These are phyloP conservation scores for Lippia alba DNA, from an alignment of 305 asterid species.

Conservation along the genomic window DNA sequence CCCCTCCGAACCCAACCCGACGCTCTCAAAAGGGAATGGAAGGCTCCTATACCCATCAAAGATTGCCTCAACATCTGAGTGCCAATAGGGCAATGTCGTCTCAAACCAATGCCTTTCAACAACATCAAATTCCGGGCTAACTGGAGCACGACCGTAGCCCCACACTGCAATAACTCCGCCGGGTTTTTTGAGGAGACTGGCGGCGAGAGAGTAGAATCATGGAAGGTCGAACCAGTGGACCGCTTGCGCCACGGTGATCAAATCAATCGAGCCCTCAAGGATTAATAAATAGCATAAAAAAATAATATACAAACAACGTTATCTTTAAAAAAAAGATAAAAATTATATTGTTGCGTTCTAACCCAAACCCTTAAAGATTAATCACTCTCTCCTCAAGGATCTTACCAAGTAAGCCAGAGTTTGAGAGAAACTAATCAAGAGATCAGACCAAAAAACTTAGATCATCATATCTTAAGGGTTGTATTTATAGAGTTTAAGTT, in stretches of 20 bases:
- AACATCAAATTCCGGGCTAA: constrained; percentile 29
- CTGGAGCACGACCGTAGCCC: too few species aligned
- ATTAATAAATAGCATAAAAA: too few species aligned
- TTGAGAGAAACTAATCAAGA: too few species aligned
- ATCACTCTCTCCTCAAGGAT: too few species aligned
- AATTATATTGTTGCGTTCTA: constrained; percentile 40
- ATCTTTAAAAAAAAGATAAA: too few species aligned
- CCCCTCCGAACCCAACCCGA: constrained; percentile 39
- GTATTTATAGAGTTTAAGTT: too few species aligned
- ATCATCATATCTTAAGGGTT: too few species aligned
- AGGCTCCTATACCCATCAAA: constrained; percentile 29
- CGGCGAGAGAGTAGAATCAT: constrained; percentile 34
- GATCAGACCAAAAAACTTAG: too few species aligned
- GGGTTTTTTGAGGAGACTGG: constrained; percentile 36
- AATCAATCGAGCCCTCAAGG: constrained; percentile 22
- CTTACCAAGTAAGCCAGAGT: too few species aligned
- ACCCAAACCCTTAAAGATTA: too few species aligned
- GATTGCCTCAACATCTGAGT: not conserved
- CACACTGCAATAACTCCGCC: constrained; percentile 37
- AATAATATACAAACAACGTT: too few species aligned
- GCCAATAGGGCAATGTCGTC: constrained; percentile 35
- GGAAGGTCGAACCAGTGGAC: constrained; percentile 42
- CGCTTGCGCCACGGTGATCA: constrained; percentile 36
- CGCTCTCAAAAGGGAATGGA: constrained; percentile 38
- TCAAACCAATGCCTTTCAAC: constrained; percentile 15